Percentiles rank a stretch among this genome's conserved stretches.
Evolutionary conservation across 306 rosid species (phyloP).

Genomic region (Rosa multiflora): DNA sequence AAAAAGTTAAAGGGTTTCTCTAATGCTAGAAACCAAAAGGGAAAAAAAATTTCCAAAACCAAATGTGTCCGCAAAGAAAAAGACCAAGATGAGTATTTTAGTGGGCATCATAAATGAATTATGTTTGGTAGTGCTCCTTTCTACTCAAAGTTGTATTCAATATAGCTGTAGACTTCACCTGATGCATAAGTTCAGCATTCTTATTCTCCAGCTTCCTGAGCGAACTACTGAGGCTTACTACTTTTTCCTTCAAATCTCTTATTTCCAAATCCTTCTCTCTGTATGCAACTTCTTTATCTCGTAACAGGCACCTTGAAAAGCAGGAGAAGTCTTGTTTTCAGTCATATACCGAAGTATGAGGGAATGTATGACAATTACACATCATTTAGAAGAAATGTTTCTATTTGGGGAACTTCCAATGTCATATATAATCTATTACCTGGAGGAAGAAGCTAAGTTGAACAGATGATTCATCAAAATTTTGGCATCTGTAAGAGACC

Average conservation of each 20-base stretch:
- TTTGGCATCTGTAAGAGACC: constrained; percentile 89
- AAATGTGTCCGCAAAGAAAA: neutral
- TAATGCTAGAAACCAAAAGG: neutral
- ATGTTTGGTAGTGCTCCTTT: neutral
- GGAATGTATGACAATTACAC: neutral
- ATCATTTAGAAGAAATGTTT: neutral
- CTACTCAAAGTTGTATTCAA: neutral
- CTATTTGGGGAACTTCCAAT: neutral
- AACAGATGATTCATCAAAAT: constrained; percentile 86
- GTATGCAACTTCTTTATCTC: constrained; percentile 65
- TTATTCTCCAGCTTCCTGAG: constrained; percentile 62
- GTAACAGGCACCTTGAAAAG: constrained; percentile 54
- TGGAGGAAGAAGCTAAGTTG: constrained; percentile 82
- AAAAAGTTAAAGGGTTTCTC: neutral
- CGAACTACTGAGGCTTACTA: constrained; percentile 54
- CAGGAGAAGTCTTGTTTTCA: neutral
- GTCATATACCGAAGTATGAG: neutral
- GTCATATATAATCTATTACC: constrained; percentile 41
- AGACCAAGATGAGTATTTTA: constrained; percentile 10
- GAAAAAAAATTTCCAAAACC: no score
- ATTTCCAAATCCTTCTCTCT: constrained; percentile 74
- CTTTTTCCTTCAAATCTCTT: constrained; percentile 75
- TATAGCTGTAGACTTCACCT: constrained; percentile 45
- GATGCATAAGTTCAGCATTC: constrained; percentile 61
- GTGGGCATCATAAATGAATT: neutral